Evolutionary conservation across 805 yeast genomes (phyloP).

Genomic region (Wickerhamomyces rabaulensis): DNA sequence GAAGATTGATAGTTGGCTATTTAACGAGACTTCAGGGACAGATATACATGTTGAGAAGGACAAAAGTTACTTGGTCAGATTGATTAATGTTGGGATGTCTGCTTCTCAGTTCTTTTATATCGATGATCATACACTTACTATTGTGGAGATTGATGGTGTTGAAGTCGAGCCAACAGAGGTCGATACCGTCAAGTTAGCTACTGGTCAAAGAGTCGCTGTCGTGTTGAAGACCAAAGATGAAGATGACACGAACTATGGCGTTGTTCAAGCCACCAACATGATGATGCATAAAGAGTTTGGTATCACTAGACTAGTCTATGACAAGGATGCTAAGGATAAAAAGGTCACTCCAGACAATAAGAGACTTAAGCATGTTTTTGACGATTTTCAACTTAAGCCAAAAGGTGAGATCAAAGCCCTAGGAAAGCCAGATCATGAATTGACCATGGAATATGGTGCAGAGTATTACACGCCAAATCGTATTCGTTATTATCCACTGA

Average conservation of each 20-base stretch:
- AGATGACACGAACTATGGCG: constrained; percentile 35
- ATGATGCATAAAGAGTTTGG: constrained; percentile 66
- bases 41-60: constrained; percentile 36
- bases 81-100: constrained; percentile 53
- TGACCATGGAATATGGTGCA: constrained; percentile 47
- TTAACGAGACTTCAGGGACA: constrained; percentile 44
- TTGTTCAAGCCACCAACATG: constrained; percentile 54
- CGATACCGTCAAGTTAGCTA: constrained; percentile 49
- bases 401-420: constrained; percentile 34
- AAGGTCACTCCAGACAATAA: constrained; percentile 23
- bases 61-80: constrained; percentile 42
- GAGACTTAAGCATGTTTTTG: constrained; percentile 24
- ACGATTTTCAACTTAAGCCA: constrained; percentile 31
- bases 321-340: constrained; percentile 23
- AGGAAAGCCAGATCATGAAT: constrained; percentile 51
- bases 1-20: constrained; percentile 38
- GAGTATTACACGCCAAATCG: constrained; percentile 60
- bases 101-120: constrained; percentile 50
- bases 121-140: constrained; percentile 46
- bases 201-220: constrained; percentile 74
- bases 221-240: constrained; percentile 46
- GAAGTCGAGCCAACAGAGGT: constrained; percentile 44
- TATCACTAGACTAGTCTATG: constrained; percentile 48
- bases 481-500: constrained; percentile 65
- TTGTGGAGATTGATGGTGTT: constrained; percentile 59